Conservation (phyloP, 345 rosid genomes). For the Gossypium sturtianum region DNA sequence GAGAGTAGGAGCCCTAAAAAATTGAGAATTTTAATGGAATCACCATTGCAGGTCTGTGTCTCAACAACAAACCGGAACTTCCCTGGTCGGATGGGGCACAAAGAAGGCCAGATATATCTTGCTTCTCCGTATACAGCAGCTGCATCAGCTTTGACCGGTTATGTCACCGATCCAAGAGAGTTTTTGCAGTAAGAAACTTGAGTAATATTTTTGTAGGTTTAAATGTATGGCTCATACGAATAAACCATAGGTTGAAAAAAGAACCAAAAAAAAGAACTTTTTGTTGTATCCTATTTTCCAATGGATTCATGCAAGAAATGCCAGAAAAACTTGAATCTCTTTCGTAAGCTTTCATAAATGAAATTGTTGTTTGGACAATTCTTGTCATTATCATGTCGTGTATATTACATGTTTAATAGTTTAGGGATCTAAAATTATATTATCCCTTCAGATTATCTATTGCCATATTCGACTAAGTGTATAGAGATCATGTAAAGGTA, state of each 20-base stretch:
- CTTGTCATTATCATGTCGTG: too few species aligned
- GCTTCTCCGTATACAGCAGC: constrained; percentile 97
- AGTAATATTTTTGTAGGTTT: background rate
- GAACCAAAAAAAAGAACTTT: background rate
- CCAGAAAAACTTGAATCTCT: background rate
- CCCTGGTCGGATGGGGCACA: constrained; percentile 99
- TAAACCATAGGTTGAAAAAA: background rate
- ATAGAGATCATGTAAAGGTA: too few species aligned
- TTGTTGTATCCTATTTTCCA: background rate
- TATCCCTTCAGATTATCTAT: too few species aligned
- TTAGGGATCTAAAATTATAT: too few species aligned
- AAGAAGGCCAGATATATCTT: constrained; percentile 92
- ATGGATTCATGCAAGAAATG: background rate
- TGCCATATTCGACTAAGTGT: too few species aligned
- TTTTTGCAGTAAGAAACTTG: constrained; percentile 51
- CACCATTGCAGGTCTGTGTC: constrained; percentile 51
- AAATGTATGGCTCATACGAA: background rate
- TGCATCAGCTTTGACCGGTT: constrained; percentile 91
- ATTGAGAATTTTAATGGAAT: background rate
- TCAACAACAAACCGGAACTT: constrained; percentile 94
- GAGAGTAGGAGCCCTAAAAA: too few species aligned
- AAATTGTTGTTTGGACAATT: background rate
- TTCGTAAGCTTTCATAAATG: background rate
- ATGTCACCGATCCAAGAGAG: constrained; percentile 96
- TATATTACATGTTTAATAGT: too few species aligned